phyloP scores from a whole-genome alignment of 805 yeast species.

The Yamadazyma ubonensis region DNA sequence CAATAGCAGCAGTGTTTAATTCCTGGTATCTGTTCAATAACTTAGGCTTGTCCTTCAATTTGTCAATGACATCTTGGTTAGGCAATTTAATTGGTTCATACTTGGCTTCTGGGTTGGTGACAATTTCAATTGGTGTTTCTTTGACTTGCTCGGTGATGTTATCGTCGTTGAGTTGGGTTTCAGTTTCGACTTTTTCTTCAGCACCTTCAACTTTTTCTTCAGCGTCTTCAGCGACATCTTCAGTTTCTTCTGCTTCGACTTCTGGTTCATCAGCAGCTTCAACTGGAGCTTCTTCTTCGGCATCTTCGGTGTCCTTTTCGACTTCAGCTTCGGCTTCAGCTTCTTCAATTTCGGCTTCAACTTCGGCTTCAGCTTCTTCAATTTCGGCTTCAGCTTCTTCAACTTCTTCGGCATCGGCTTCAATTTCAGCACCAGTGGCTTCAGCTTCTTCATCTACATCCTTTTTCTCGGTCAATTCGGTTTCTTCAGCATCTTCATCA shows the following conservation, averaged over 20 bases:
- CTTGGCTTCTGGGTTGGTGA: slow-evolving; percentile 29
- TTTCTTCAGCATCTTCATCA: slow-evolving; percentile 21
- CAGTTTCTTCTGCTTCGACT: slow-evolving; percentile 12
- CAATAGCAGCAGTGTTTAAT: slow-evolving; percentile 47
- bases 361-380: slow-evolving; percentile 15
- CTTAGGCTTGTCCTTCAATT: slow-evolving; percentile 47
- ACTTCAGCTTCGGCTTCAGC: slow-evolving; percentile 12
- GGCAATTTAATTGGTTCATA: slow-evolving; percentile 37
- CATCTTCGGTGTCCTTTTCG: slow-evolving; percentile 15
- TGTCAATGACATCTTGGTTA: slow-evolving; percentile 34
- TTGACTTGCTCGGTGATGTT: slow-evolving; percentile 21
- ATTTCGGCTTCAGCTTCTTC: slow-evolving; percentile 17
- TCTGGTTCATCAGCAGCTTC: slow-evolving; percentile 10
- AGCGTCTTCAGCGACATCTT: slow-evolving; percentile 17
- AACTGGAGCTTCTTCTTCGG: slow-evolving; percentile 16
- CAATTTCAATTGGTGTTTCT: slow-evolving; percentile 34
- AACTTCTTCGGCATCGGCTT: slow-evolving; percentile 17
- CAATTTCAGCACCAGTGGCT: no score
- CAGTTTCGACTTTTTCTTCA: slow-evolving; percentile 15
- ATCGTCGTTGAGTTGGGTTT: slow-evolving; percentile 18
- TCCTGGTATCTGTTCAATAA: slow-evolving; percentile 49
- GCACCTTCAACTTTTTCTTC: slow-evolving; percentile 19
- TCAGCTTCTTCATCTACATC: slow-evolving; percentile 8
- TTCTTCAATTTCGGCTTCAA: slow-evolving; percentile 11
- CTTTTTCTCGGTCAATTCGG: no score